These are phyloP conservation scores for Paramecium caudatum DNA, from an alignment of 73 alveolate genomes.

Conservation along the genomic window DNA sequence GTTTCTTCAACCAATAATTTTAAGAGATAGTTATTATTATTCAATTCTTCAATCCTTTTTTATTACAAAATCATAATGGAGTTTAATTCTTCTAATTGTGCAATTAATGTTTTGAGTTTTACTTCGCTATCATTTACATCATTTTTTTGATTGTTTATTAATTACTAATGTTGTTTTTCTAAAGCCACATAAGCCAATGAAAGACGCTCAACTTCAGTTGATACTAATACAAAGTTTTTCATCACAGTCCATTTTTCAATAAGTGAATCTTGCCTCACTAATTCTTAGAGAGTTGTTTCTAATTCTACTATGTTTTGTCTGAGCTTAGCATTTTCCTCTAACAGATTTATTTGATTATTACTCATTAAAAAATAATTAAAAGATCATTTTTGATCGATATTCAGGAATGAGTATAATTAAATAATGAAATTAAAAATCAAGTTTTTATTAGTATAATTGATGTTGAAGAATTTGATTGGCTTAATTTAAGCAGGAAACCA, in stretches of 20 bases:
- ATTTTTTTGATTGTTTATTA: not conserved
- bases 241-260: conserved; percentile 58
- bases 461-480: conserved; percentile 5
- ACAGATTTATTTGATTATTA: conserved; percentile 18
- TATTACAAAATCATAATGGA: not conserved
- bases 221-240: conserved; percentile 53
- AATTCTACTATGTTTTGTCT: conserved; percentile 1
- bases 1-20: not conserved
- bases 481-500: conserved; percentile 49
- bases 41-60: conserved; percentile 11
- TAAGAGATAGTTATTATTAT: not conserved
- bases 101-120: not conserved
- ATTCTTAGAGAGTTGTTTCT: conserved; percentile 43
- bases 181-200: conserved; percentile 27
- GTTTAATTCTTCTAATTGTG: conserved; percentile 22
- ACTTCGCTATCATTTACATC: not conserved
- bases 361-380: not conserved
- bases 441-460: conserved; percentile 36
- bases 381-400: not conserved
- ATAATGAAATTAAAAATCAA: conserved; percentile 39
- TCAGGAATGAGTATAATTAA: not conserved
- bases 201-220: conserved; percentile 34
- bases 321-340: conserved; percentile 18
- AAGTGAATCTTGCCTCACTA: conserved; percentile 22
- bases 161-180: conserved; percentile 28